A percentile compares a stretch with the other conserved stretches of the same genome.
Evolutionary conservation across 1,284 basidiomycete genomes (phyloP).

Genomic region (Amylostereum areolatum): DNA sequence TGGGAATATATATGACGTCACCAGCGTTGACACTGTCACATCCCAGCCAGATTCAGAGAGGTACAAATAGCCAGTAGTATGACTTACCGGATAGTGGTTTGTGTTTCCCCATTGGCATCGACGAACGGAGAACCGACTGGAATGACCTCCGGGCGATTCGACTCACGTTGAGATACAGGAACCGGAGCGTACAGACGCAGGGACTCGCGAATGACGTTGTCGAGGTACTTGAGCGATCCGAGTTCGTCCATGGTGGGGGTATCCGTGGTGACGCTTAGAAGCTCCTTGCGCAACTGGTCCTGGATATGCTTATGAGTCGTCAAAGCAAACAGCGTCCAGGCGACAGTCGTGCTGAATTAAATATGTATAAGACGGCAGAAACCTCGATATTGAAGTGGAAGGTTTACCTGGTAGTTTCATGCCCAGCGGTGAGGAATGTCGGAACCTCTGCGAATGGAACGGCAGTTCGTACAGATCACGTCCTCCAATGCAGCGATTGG

Average conservation of each 20-base stretch:
- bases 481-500: background rate
- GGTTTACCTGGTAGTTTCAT: conserved; percentile 64
- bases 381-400: background rate
- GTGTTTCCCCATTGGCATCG: conserved; percentile 22
- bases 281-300: conserved; percentile 63
- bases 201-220: conserved; percentile 62
- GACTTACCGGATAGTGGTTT: conserved; percentile 21
- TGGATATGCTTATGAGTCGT: conserved; percentile 51
- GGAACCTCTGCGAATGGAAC: conserved; percentile 38
- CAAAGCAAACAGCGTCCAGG: conserved; percentile 64
- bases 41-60: background rate
- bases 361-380: background rate
- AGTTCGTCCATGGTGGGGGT: conserved; percentile 52
- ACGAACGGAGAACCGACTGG: conserved; percentile 25
- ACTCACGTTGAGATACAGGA: conserved; percentile 43
- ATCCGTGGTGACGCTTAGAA: conserved; percentile 33
- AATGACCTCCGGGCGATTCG: conserved; percentile 41
- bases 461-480: background rate
- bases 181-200: conserved; percentile 66
- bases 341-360: conserved; percentile 25
- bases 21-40: conserved; percentile 39
- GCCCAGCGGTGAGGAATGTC: conserved; percentile 63
- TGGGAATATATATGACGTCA: conserved; percentile 40
- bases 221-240: conserved; percentile 53
- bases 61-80: background rate